Conservation (phyloP, 805 yeast genomes). For the Pichia gijzeniarum region DNA sequence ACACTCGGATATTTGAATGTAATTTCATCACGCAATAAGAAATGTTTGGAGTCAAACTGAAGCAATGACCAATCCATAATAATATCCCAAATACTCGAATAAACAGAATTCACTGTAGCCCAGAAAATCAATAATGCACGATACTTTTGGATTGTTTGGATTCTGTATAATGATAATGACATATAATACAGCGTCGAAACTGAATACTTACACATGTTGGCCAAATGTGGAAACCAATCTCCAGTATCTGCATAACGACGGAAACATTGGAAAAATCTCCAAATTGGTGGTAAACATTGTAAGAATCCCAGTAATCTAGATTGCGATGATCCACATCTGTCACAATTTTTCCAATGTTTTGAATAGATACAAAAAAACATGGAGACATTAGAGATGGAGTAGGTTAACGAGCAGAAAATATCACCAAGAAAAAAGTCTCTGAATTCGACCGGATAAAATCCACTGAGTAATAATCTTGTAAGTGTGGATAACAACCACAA, state of each 20-base stretch:
- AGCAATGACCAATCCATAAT: slow-evolving; percentile 94
- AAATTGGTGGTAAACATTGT: slow-evolving; percentile 75
- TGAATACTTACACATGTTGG: slow-evolving; percentile 76
- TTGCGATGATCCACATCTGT: slow-evolving; percentile 66
- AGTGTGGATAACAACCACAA: slow-evolving; percentile 69
- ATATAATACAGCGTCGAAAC: slow-evolving; percentile 63
- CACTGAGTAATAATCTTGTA: slow-evolving; percentile 71
- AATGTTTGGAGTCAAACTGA: slow-evolving; percentile 54
- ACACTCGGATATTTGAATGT: slow-evolving; percentile 52
- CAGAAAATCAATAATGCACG: slow-evolving; percentile 62
- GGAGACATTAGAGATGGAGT: slow-evolving; percentile 78
- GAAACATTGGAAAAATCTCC: slow-evolving; percentile 87
- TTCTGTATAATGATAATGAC: slow-evolving; percentile 72
- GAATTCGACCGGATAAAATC: slow-evolving; percentile 91
- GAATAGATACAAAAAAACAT: slow-evolving; percentile 81
- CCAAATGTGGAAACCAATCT: slow-evolving; percentile 93
- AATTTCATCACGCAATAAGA: slow-evolving; percentile 63
- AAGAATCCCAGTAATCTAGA: slow-evolving; percentile 80
- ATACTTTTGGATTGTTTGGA: slow-evolving; percentile 37
- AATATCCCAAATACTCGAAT: slow-evolving; percentile 78
- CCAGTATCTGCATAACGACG: slow-evolving; percentile 91
- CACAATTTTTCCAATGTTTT: slow-evolving; percentile 57
- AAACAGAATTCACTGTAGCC: slow-evolving; percentile 67
- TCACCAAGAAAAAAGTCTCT: slow-evolving; percentile 93
- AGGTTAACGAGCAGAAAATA: slow-evolving; percentile 80